A percentile compares a stretch with the other conserved stretches of the same genome.
Conservation (phyloP, 805 yeast genomes). For the Tetrapisispora pingtungensis region DNA sequence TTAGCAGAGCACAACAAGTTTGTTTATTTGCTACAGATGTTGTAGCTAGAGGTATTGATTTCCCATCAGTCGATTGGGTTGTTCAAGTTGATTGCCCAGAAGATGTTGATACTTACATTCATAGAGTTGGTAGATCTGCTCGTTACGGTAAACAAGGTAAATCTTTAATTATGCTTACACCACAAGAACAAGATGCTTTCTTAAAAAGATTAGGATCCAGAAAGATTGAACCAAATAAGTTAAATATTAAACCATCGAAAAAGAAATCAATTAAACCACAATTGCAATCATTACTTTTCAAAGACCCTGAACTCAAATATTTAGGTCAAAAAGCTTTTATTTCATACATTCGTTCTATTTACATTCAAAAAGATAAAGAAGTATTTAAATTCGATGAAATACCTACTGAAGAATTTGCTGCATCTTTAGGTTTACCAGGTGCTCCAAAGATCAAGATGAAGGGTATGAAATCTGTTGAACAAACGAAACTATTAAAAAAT, state of each 20-base stretch:
- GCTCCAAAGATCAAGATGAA: constrained; percentile 84
- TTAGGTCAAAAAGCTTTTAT: constrained; percentile 93
- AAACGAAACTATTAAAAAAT: constrained; percentile 66
- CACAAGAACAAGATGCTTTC: constrained; percentile 74
- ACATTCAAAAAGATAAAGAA: constrained; percentile 78
- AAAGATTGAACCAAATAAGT: constrained; percentile 58
- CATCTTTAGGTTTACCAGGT: constrained; percentile 86
- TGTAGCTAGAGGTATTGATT: constrained; percentile 86
- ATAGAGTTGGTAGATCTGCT: constrained; percentile 85
- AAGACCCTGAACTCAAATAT: constrained; percentile 84
- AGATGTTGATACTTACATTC: constrained; percentile 80
- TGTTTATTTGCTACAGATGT: constrained; percentile 85
- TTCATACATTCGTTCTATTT: constrained; percentile 77
- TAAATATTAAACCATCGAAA: constrained; percentile 67
- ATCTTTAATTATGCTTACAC: constrained; percentile 72
- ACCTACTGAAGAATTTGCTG: constrained; percentile 77
- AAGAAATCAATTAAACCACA: constrained; percentile 68
- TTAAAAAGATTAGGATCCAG: constrained; percentile 49
- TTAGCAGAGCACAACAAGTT: constrained; percentile 66
- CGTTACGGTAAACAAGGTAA: constrained; percentile 79
- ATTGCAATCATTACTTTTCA: constrained; percentile 81
- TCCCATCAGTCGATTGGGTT: constrained; percentile 94
- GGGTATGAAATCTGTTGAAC: constrained; percentile 35
- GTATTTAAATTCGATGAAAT: constrained; percentile 69
- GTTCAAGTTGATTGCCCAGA: constrained; percentile 87